These are phyloP conservation scores for Botrytis pseudocinerea DNA, from an alignment of 2,329 filamentous ascomycete species.

Conservation along the genomic window DNA sequence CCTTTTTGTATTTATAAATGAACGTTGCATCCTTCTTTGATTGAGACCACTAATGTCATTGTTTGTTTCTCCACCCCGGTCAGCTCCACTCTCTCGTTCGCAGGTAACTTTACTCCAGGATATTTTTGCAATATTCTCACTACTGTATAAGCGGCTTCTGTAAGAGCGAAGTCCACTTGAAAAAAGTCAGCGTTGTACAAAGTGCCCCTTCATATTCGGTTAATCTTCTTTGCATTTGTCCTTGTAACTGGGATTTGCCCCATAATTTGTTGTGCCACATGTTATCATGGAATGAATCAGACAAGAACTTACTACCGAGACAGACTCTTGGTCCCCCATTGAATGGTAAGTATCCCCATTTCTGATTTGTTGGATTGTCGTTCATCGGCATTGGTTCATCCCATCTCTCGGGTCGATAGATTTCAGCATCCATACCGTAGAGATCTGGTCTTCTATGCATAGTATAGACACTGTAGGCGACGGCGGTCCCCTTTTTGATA, in stretches of 20 bases:
- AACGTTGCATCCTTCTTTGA: slow-evolving; percentile 3
- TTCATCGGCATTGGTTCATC: neutral
- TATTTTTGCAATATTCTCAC: neutral
- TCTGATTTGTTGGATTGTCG: neutral
- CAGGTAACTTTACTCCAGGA: neutral
- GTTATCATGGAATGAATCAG: too few relatives aligned
- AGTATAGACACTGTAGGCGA: neutral
- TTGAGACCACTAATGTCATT: slow-evolving; percentile 6
- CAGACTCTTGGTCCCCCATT: neutral
- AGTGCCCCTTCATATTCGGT: too few relatives aligned
- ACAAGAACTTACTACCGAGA: neutral
- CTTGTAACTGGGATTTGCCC: too few relatives aligned
- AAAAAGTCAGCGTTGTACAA: neutral
- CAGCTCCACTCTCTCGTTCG: neutral
- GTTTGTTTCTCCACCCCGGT: slow-evolving; percentile 2
- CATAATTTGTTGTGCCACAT: too few relatives aligned
- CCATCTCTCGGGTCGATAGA: neutral
- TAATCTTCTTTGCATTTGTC: too few relatives aligned
- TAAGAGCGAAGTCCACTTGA: slow-evolving; percentile 11
- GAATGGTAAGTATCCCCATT: neutral
- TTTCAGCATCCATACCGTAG: neutral
- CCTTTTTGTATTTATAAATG: neutral
- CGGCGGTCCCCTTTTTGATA: neutral
- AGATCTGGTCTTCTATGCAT: neutral
- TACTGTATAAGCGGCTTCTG: neutral